phyloP scores from a whole-genome alignment of 2,329 filamentous ascomycete genomes.

The Fusarium mundagurra region DNA sequence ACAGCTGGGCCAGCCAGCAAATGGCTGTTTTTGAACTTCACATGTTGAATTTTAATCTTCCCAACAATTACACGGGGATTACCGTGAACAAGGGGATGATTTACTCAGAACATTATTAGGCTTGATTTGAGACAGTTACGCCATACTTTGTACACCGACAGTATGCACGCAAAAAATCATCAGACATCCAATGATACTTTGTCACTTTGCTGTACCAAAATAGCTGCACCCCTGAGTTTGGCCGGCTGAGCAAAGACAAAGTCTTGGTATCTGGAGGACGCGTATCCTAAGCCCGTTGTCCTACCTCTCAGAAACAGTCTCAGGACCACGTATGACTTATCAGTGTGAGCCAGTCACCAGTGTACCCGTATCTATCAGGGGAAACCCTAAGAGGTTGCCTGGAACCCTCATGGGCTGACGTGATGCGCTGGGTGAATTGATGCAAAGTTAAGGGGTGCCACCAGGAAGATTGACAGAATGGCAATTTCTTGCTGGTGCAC shows the following conservation, averaged over 20 bases:
- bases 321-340: not conserved
- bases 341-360: slow-evolving; percentile 7
- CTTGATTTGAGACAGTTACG: slow-evolving; percentile 2
- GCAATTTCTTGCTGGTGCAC: not conserved
- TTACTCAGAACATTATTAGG: not conserved
- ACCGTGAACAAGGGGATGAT: slow-evolving; percentile 3
- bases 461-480: not conserved
- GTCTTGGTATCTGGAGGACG: slow-evolving; percentile 25
- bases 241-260: slow-evolving; percentile 16
- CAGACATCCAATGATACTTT: slow-evolving; percentile 18
- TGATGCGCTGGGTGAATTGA: slow-evolving; percentile 20
- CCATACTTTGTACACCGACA: not conserved
- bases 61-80: slow-evolving; percentile 23
- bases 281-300: slow-evolving; percentile 18
- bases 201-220: slow-evolving; percentile 17
- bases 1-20: slow-evolving; percentile 12
- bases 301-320: slow-evolving; percentile 23
- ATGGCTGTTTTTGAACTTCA: slow-evolving; percentile 17
- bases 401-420: slow-evolving; percentile 25
- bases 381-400: not conserved
- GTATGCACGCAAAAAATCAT: not conserved
- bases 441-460: slow-evolving; percentile 23
- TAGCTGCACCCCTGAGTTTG: slow-evolving; percentile 28
- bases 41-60: slow-evolving; percentile 8
- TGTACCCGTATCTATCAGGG: slow-evolving; percentile 9